Conservation (phyloP, 805 yeast species). For the Saccharomycopsis javanensis region DNA sequence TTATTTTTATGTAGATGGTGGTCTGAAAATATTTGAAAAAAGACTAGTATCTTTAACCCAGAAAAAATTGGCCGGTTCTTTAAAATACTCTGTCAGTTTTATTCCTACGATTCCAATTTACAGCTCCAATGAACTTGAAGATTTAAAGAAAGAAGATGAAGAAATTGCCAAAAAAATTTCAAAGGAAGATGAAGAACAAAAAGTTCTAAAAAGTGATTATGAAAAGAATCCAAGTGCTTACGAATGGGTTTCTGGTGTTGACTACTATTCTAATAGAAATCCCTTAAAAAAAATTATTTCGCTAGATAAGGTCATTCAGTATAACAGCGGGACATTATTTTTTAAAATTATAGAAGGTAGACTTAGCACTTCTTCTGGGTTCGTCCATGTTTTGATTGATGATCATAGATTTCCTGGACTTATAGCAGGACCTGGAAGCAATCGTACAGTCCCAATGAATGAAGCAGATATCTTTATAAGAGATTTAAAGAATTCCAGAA, state of each 20-base stretch:
- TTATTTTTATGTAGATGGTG: slow-evolving; percentile 42
- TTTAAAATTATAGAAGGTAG: slow-evolving; percentile 44
- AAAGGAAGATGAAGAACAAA: slow-evolving; percentile 33
- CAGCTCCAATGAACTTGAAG: slow-evolving; percentile 44
- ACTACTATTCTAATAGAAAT: slow-evolving; percentile 32
- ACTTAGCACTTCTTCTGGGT: slow-evolving; percentile 38
- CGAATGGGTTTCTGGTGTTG: slow-evolving; percentile 47
- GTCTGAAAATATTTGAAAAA: slow-evolving; percentile 33
- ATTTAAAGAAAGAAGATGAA: slow-evolving; percentile 35
- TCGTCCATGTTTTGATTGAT: slow-evolving; percentile 54
- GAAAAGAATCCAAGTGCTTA: slow-evolving; percentile 50
- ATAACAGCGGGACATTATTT: slow-evolving; percentile 54
- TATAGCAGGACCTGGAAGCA: slow-evolving; percentile 39
- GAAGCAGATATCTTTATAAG: slow-evolving; percentile 55
- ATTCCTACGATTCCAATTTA: slow-evolving; percentile 57
- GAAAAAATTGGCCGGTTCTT: slow-evolving; percentile 39
- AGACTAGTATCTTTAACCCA: slow-evolving; percentile 26
- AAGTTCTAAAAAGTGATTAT: slow-evolving; percentile 39
- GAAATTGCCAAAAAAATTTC: slow-evolving; percentile 30
- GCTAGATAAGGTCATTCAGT: slow-evolving; percentile 41
- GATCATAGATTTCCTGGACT: slow-evolving; percentile 53
- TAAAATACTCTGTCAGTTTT: slow-evolving; percentile 50
- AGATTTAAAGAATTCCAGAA: slow-evolving; percentile 53
- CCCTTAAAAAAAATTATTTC: slow-evolving; percentile 34
- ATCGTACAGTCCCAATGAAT: slow-evolving; percentile 38